These are phyloP conservation scores for Perilla frutescens DNA, from an alignment of 257 asterid species.

Conservation along the genomic window DNA sequence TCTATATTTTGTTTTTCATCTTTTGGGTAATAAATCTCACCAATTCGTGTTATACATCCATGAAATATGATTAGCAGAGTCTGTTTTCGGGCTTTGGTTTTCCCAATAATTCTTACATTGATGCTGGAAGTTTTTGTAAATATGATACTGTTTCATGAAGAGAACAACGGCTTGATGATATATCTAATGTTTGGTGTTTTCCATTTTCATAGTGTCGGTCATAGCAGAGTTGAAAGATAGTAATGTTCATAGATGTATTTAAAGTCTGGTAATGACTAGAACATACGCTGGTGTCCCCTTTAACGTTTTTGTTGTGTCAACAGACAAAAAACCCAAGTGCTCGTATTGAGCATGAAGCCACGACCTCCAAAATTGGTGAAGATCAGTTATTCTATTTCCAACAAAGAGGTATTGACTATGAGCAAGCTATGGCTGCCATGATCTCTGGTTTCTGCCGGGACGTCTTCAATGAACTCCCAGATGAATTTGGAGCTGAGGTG, in stretches of 20 bases:
- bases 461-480: slow-evolving; percentile 90
- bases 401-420: slow-evolving; percentile 93
- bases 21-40: neutral
- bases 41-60: slow-evolving; percentile 20
- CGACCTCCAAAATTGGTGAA: slow-evolving; percentile 93
- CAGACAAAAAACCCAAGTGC: slow-evolving; percentile 78
- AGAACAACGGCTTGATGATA: neutral
- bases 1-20: neutral
- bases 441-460: slow-evolving; percentile 92
- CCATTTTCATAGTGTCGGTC: neutral
- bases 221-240: neutral
- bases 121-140: neutral
- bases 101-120: neutral
- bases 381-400: slow-evolving; percentile 94
- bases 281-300: neutral
- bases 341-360: slow-evolving; percentile 86
- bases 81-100: neutral
- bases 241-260: neutral
- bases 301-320: slow-evolving; percentile 10
- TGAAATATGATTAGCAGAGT: neutral
- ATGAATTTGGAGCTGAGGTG: slow-evolving; percentile 95
- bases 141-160: neutral
- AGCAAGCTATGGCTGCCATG: slow-evolving; percentile 99
- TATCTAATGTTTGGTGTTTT: neutral
- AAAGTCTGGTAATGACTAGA: neutral